A percentile compares a stretch with the other conserved stretches of the same genome.
Conservation (phyloP, 2,329 filamentous ascomycete species). For the Ceratocystis variospora region DNA sequence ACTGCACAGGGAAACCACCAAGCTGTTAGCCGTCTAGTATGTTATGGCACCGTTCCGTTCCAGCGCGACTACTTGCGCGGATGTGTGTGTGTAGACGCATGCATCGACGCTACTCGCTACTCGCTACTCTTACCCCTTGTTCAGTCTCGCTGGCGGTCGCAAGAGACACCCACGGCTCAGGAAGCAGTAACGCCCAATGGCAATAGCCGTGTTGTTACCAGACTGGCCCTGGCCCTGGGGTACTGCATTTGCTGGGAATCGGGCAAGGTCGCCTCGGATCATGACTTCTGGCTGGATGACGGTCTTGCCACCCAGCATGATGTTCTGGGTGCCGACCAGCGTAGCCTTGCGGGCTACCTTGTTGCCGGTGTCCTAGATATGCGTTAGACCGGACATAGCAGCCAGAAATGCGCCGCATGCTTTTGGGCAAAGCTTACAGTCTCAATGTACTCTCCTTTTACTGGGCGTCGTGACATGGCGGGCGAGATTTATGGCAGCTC, state of each 20-base stretch:
- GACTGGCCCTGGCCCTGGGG: constrained; percentile 26
- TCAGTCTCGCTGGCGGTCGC: constrained; percentile 68
- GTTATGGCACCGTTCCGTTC: neutral
- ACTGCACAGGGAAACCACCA: constrained; percentile 24
- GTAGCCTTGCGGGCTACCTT: constrained; percentile 88
- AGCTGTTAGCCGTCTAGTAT: neutral
- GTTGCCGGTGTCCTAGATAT: constrained; percentile 76
- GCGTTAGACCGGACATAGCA: constrained; percentile 9
- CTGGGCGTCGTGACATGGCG: constrained; percentile 60
- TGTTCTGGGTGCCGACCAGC: constrained; percentile 91
- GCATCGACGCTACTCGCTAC: constrained; percentile 13
- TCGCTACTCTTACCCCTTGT: constrained; percentile 46
- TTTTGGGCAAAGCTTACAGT: constrained; percentile 46
- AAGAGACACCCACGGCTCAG: constrained; percentile 66
- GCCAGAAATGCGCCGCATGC: neutral
- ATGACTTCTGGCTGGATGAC: constrained; percentile 92
- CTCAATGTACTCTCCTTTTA: constrained; percentile 91
- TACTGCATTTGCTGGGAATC: constrained; percentile 36
- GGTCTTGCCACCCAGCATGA: constrained; percentile 90
- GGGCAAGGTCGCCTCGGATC: constrained; percentile 77
- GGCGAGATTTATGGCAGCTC: neutral
- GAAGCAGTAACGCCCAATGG: constrained; percentile 84
- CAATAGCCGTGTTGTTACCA: constrained; percentile 54
- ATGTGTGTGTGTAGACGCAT: neutral
- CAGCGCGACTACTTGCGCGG: neutral